Conservation (phyloP, 78 protist genomes). For the Dictyostelium brefeldianum region DNA sequence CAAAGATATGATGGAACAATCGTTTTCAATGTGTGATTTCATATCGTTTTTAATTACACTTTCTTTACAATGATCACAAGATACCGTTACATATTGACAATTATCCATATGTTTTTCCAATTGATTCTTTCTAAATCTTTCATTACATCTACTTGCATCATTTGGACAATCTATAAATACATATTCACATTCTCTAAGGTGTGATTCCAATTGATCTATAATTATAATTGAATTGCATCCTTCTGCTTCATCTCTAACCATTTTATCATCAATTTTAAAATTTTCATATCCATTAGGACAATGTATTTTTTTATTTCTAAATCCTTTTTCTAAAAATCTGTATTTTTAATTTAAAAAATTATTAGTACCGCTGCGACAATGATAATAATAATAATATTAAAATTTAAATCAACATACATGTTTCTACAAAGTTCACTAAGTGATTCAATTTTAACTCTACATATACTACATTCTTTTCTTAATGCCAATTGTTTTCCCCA, state of each 20-base stretch:
- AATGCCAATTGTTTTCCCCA: constrained; percentile 22
- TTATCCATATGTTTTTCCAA: background rate
- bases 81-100: background rate
- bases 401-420: background rate
- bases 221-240: background rate
- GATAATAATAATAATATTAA: no score
- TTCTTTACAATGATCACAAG: constrained; percentile 2
- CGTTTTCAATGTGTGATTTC: background rate
- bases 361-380: no score
- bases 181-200: background rate
- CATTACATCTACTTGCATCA: constrained; percentile 5
- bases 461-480: constrained; percentile 19
- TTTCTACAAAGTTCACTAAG: constrained; percentile 1
- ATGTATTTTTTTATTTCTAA: constrained; percentile 3
- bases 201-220: background rate
- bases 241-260: background rate
- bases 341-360: no score
- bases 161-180: constrained; percentile 4
- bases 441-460: background rate
- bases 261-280: constrained; percentile 2
- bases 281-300: background rate
- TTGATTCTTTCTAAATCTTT: constrained; percentile 12
- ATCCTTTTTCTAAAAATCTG: constrained; percentile 18
- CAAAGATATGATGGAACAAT: background rate
- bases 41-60: background rate